These are phyloP conservation scores for Neurospora sp. DNA, from an alignment of 495 filamentous ascomycete genomes.

Conservation along the genomic window DNA sequence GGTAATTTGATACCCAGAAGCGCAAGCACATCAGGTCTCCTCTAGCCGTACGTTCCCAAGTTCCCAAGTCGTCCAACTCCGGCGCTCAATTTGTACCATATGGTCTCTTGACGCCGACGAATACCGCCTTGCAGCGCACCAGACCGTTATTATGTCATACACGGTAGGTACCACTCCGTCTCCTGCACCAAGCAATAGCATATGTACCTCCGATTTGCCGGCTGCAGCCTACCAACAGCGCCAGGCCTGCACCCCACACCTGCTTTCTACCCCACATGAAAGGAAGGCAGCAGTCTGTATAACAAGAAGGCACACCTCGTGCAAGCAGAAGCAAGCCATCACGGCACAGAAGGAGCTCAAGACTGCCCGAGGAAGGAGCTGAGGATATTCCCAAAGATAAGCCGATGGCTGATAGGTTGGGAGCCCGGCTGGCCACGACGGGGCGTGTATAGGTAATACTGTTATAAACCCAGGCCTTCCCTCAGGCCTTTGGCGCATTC, in stretches of 20 bases:
- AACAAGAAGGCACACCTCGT: background rate
- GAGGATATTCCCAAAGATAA: background rate
- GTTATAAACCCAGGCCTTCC: background rate
- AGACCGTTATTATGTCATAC: no score
- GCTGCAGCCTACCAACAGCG: background rate
- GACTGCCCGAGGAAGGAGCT: background rate
- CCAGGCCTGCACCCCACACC: background rate
- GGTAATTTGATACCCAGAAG: background rate
- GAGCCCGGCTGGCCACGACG: background rate
- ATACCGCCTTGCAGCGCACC: no score
- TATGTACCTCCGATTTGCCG: no score
- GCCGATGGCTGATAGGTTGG: background rate
- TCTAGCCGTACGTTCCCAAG: no score
- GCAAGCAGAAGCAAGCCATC: background rate
- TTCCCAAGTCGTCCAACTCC: no score
- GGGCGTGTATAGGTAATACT: background rate
- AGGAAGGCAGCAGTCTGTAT: background rate
- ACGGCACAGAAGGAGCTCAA: background rate
- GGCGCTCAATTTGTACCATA: no score
- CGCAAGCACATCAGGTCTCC: background rate
- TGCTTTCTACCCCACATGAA: background rate
- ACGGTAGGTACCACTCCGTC: no score
- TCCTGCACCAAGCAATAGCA: no score
- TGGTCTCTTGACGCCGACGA: no score
- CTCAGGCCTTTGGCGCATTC: background rate